Evolutionary conservation across 2,329 filamentous ascomycete species (phyloP), one percentile per base, ranked within the genome.

Genomic region (Aspergillus arachidicola): DNA sequence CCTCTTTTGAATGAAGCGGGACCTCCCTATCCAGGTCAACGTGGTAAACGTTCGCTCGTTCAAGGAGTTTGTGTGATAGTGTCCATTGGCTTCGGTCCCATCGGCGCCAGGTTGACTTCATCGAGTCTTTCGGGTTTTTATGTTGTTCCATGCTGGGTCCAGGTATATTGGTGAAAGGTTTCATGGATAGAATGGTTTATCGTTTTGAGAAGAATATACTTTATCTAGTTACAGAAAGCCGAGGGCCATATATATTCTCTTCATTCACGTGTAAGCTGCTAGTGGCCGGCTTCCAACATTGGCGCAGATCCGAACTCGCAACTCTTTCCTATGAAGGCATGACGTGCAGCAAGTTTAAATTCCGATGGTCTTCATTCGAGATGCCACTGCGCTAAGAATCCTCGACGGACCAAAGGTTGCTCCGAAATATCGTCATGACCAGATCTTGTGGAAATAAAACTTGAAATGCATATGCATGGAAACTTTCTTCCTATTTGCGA

Each of bases 81-180:
- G 69, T 73, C 78, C 78, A 80, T 2, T 68, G 34, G 7, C 61
- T 65, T 26, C 66, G 70, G 62, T 75, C 73, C 56, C 61, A 65
- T 2, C 54, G 50, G 6, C 73, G 72, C 78, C 78, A 80, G n/a
- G 78, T 80, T 2, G 78, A 78, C 66, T 76, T 79, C 72, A 80
- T 80, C 3, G 76, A 78, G 62, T 80, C 77, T 55, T 72, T 75
- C 1, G 71, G 70, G 34, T 70, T 68, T 41, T n/a, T 28, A 2
- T 41, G 34, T 9, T 23, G 45, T 28, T 23, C 45, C 59, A 60
- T 60, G 9, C 19, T 58, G 19, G 10, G 16, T 3, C 0, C 3
- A n/a, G 3, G 0, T n/a, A n/a, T 41, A n/a, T 41, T 7, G 0
- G 16, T 9, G 38, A 2, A 19, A 7, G 38, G 38, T 41, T 6